phyloP scores from a whole-genome alignment of 2,329 filamentous ascomycete species.

The Talaromyces sp. region DNA sequence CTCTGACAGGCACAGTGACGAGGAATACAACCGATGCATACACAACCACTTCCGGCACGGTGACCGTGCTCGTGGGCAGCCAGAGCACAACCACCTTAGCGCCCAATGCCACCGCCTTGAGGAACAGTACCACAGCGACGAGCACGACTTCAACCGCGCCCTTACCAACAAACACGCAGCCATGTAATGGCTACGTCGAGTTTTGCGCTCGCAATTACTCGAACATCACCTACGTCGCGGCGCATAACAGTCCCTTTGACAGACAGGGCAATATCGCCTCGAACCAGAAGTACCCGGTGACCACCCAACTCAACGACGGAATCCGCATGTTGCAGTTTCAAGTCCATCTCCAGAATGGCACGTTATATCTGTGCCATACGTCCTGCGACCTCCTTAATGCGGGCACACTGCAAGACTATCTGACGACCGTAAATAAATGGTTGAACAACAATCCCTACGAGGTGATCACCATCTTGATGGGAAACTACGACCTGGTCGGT shows the following conservation, averaged over 20 bases:
- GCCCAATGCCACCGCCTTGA: constrained; percentile 46
- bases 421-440: constrained; percentile 68
- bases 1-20: constrained; percentile 21
- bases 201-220: constrained; percentile 73
- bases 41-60: constrained; percentile 36
- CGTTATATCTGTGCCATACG: constrained; percentile 78
- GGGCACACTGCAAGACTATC: constrained; percentile 72
- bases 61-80: constrained; percentile 41
- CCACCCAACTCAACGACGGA: constrained; percentile 73
- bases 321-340: constrained; percentile 60
- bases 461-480: constrained; percentile 80
- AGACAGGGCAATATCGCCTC: constrained; percentile 66
- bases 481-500: constrained; percentile 73
- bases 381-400: constrained; percentile 77
- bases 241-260: constrained; percentile 80
- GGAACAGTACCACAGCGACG: constrained; percentile 32
- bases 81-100: constrained; percentile 42
- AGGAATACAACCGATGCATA: constrained; percentile 26
- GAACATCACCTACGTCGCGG: constrained; percentile 74
- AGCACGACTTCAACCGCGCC: constrained; percentile 40
- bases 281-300: constrained; percentile 69
- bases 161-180: constrained; percentile 65
- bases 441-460: constrained; percentile 75
- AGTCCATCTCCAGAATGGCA: constrained; percentile 54
- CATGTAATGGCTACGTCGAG: constrained; percentile 76